A percentile compares a stretch with the other conserved stretches of the same genome.
phyloP scores from a whole-genome alignment of 352 stramenopile genomes.

The Phytophthora hibernalis region DNA sequence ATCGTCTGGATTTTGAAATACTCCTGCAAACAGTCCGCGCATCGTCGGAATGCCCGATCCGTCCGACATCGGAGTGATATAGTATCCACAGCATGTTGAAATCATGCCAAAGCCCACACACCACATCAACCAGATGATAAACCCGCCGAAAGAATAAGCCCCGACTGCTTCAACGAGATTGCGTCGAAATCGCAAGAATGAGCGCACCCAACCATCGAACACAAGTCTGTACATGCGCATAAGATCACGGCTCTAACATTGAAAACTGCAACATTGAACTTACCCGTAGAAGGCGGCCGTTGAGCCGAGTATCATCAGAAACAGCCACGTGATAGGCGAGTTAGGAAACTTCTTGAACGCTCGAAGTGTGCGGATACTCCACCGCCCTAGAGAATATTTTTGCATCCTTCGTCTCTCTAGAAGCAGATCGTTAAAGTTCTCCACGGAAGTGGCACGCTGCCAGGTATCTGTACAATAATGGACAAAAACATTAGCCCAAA shows the following conservation, averaged over 20 bases:
- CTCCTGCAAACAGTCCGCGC: constrained; percentile 80
- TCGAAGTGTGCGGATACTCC: constrained; percentile 65
- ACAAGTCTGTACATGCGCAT: constrained; percentile 44
- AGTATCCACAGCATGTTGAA: constrained; percentile 68
- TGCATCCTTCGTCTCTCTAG: constrained; percentile 61
- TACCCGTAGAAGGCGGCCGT: constrained; percentile 76
- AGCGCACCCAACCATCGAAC: constrained; percentile 73
- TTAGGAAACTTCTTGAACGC: constrained; percentile 83
- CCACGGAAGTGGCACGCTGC: constrained; percentile 67
- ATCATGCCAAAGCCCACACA: constrained; percentile 59
- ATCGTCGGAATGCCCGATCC: constrained; percentile 84
- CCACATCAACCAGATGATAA: constrained; percentile 76
- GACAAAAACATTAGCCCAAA: not conserved
- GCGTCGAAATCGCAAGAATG: constrained; percentile 61
- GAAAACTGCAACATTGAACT: not conserved
- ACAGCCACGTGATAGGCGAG: constrained; percentile 84
- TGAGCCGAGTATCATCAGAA: constrained; percentile 66
- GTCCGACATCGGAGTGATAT: constrained; percentile 65
- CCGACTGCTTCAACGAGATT: constrained; percentile 59
- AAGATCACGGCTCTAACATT: not conserved
- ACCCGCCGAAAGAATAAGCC: constrained; percentile 62
- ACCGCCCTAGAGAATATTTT: constrained; percentile 61
- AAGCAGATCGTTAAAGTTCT: constrained; percentile 76
- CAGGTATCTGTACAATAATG: constrained; percentile 58
- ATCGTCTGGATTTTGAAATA: constrained; percentile 78